These are phyloP conservation scores for Sclerospora graminicola DNA, from an alignment of 352 stramenopile species.

Conservation along the genomic window DNA sequence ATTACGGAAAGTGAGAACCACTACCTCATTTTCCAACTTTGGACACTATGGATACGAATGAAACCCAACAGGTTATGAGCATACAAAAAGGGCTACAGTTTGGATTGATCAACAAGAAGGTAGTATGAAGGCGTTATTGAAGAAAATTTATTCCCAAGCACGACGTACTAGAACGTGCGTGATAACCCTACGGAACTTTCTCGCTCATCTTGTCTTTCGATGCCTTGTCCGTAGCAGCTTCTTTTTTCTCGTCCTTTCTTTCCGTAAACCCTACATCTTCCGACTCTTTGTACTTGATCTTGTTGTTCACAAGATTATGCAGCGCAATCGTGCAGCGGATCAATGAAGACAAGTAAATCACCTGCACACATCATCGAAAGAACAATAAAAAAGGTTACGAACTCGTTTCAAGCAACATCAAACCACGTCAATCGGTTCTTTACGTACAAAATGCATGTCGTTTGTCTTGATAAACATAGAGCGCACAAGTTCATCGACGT, in stretches of 20 bases:
- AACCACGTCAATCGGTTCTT: background rate
- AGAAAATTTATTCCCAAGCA: conserved; percentile 3
- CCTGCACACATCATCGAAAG: conserved; percentile 25
- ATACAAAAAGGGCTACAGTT: too few species aligned
- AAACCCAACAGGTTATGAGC: too few species aligned
- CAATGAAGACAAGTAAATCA: conserved; percentile 96
- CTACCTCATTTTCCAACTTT: too few species aligned
- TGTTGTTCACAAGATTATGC: conserved; percentile 99
- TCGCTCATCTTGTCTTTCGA: conserved; percentile 35
- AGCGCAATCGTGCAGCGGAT: conserved; percentile 97
- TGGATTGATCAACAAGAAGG: too few species aligned
- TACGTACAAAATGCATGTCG: conserved; percentile 97
- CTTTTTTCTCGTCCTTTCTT: conserved; percentile 42
- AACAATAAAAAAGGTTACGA: conserved; percentile 2
- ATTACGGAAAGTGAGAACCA: too few species aligned
- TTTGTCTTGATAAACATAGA: conserved; percentile 99
- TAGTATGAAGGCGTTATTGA: too few species aligned
- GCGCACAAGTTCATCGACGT: conserved; percentile 94
- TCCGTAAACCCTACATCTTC: conserved; percentile 64
- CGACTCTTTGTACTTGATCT: conserved; percentile 93
- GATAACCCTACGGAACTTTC: conserved; percentile 33
- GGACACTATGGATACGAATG: too few species aligned
- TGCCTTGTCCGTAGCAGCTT: conserved; percentile 13
- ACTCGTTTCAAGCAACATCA: background rate
- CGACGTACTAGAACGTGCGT: conserved; percentile 12